Evolutionary conservation across 192 early-diverging fungal genomes (phyloP), one percentile per base, ranked within the genome.

Genomic region (Coemansia sp.): DNA sequence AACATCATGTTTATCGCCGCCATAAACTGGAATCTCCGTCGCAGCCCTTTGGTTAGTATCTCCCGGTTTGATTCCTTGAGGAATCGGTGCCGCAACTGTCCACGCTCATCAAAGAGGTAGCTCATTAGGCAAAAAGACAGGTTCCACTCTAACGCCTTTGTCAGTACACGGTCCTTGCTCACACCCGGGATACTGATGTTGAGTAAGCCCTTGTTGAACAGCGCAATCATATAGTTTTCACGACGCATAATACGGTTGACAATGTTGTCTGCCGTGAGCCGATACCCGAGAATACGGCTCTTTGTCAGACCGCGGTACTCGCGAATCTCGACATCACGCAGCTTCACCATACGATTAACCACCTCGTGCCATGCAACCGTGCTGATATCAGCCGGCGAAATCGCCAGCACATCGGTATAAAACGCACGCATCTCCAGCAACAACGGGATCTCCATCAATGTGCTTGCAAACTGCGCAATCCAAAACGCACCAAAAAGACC

Each of bases 171-270:
- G 22, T 68, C 55, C 11, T 66, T 60, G 26, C 73, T 55, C 30
- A 87, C 35, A 11, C 73, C 72, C 0, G 92, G 91, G 3, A 93
- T 71, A 3, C 80, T 73, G 11, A 95, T 72, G 58, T 96, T 80
- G 10, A 98, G 70, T 24, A 95, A 43, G 23, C 95, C 92, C 59
- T 91, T 93, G 78, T 94, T 93, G 67, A 97, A 93, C 45, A 98
- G 61, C 17, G 92, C 94, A 49, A 97, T 87, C 78, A 94, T 74
- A 67, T 96, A 99, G 77, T 99, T 99, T 32, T 99, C 97, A 35
- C 87, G 87, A 14, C 97, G 85, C 88, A 97, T 86, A 55, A 99
- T 98, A 14, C 95, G 87, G 69, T 91, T 94, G 30, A 92, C 83
- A 41, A 99, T 89, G 36, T 75, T 81, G 48, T 83, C 84, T 25